A percentile compares a stretch with the other conserved stretches of the same genome.
phyloP scores from a whole-genome alignment of 495 filamentous ascomycete genomes.

The Polyplosphaeria fusca region DNA sequence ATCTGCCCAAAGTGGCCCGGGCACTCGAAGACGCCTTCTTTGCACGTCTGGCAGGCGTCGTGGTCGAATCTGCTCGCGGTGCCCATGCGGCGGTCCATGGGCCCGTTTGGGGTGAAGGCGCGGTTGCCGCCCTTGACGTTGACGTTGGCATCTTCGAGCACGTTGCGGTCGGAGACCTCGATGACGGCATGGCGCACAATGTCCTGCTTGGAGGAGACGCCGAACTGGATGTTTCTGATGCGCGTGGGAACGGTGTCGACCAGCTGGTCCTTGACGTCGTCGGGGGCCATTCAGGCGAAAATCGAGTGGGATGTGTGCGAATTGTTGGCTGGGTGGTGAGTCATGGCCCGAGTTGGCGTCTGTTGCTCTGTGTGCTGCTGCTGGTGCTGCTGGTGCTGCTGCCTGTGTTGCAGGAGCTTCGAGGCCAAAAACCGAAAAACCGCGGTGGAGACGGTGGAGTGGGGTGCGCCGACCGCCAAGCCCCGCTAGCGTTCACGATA shows the following conservation, averaged over 20 bases:
- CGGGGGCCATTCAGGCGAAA: no score
- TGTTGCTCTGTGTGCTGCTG: no score
- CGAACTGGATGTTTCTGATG: slow-evolving; percentile 90
- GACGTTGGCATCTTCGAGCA: slow-evolving; percentile 76
- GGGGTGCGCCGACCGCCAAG: no score
- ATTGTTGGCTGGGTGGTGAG: no score
- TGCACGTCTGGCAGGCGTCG: slow-evolving; percentile 74
- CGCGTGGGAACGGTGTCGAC: slow-evolving; percentile 81
- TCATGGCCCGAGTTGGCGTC: no score
- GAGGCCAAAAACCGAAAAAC: no score
- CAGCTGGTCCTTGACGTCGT: slow-evolving; percentile 73
- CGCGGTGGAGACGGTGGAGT: no score
- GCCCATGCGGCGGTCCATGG: slow-evolving; percentile 82
- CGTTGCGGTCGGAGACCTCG: slow-evolving; percentile 83
- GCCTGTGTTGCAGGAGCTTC: no score
- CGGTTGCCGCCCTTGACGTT: slow-evolving; percentile 38
- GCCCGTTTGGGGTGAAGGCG: slow-evolving; percentile 69
- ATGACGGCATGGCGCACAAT: slow-evolving; percentile 91
- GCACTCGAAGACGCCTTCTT: slow-evolving; percentile 69
- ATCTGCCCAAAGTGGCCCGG: slow-evolving; percentile 96
- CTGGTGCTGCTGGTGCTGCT: no score
- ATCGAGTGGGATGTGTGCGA: no score
- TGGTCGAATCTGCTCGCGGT: slow-evolving; percentile 69
- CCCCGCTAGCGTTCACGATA: no score
- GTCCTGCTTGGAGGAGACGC: slow-evolving; percentile 85